Evolutionary conservation across 2,329 filamentous ascomycete genomes (phyloP), one percentile per base, ranked within the genome.

Genomic region (Calonectria ilicicola): DNA sequence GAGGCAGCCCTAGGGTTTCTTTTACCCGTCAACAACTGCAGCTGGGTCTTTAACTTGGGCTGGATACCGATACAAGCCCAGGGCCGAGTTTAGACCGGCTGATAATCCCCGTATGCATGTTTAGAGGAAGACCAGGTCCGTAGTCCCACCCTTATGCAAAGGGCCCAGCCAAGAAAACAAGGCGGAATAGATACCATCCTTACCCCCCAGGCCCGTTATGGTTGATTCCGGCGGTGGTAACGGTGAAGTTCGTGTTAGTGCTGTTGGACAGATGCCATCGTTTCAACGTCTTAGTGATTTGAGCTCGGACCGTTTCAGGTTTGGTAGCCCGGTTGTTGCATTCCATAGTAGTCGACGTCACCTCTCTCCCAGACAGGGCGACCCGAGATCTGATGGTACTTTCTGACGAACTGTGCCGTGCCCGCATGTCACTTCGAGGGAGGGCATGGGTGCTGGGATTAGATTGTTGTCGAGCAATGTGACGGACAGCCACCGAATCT

Each of bases 231-330:
- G 23, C 60, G 72, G 69, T 73, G 65, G 67, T 70, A 40, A 65
- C 69, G 67, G 64, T 70, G 71, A 47, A 23, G 27, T 29, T 69
- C 60, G 51, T 60, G 44, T 53, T 65, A 26, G 42, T 49, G 49
- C 42, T 65, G 40, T 26, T 65, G 44, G 38, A 38, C 19, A 66
- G n/a, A 65, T 73, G 67, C 32, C 64, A 62, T 67, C 42, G 67
- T 70, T 73, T 73, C 71, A 38, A 70, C 40, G 56, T 63, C 35
- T 70, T 46, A 56, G 44, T 56, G n/a, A 58, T 64, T 64, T 60
- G 65, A 67, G 69, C 69, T 65, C 38, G 58, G 69, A 32, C 65
- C 32, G 69, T 72, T 72, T 72, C 69, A 72, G 69, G 69, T 65
- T 23, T 60, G 46, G 42, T 63, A 67, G 69, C n/a, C 56, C 38